These are phyloP conservation scores for Chalciporus sphaerocephalus DNA, from an alignment of 768 basidiomycete genomes.

Conservation along the genomic window DNA sequence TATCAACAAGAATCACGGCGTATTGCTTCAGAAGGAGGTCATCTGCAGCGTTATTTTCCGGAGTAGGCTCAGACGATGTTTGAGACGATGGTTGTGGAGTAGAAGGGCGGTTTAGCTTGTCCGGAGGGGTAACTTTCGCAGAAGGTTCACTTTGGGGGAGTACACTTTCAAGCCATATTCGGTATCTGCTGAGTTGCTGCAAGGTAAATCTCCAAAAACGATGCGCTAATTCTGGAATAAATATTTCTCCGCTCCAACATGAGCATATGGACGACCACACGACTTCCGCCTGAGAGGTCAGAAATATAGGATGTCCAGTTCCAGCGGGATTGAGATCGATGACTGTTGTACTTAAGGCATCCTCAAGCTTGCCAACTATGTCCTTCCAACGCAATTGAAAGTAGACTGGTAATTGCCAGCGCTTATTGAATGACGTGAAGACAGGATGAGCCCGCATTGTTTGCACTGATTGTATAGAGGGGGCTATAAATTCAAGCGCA, in stretches of 20 bases:
- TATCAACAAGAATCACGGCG: constrained; percentile 64
- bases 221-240: constrained; percentile 73
- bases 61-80: constrained; percentile 42
- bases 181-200: constrained; percentile 84
- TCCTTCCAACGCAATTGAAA: constrained; percentile 98
- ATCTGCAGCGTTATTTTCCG: constrained; percentile 56
- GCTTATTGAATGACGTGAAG: constrained; percentile 67
- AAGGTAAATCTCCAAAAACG: constrained; percentile 90
- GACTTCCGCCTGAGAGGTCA: constrained; percentile 60
- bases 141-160: constrained; percentile 43
- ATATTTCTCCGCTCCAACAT: constrained; percentile 87
- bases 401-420: constrained; percentile 96
- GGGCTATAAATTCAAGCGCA: constrained; percentile 77
- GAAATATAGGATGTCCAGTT: constrained; percentile 39
- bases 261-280: constrained; percentile 68
- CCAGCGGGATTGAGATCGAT: constrained; percentile 36
- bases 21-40: constrained; percentile 64
- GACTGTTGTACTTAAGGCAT: constrained; percentile 43
- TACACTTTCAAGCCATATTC: constrained; percentile 65
- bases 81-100: constrained; percentile 46
- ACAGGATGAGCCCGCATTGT: constrained; percentile 69
- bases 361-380: constrained; percentile 75
- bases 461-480: constrained; percentile 65
- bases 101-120: constrained; percentile 43
- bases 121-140: constrained; percentile 33